phyloP scores from a whole-genome alignment of 164 flowering plant genomes.

The Houttuynia cordata region DNA sequence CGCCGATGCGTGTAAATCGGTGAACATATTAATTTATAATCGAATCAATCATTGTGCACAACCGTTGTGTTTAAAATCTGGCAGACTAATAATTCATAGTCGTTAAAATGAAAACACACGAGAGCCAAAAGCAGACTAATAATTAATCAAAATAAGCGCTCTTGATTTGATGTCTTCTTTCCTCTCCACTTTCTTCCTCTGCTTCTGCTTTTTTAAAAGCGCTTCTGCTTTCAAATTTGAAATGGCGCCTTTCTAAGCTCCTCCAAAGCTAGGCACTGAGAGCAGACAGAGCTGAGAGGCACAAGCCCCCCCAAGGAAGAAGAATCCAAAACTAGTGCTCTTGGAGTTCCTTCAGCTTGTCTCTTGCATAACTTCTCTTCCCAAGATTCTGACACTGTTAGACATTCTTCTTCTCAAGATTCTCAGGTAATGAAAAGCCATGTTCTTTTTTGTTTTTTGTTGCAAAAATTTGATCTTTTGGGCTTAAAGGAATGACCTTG shows the following conservation, averaged over 20 bases:
- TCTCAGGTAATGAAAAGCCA: not conserved
- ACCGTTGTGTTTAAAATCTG: conserved; percentile 1
- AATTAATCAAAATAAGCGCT: not conserved
- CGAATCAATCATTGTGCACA: not conserved
- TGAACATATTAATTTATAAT: too few relatives aligned
- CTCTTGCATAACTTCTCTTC: conserved; percentile 36
- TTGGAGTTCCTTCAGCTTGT: too few relatives aligned
- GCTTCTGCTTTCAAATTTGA: not conserved
- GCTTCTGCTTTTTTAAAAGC: too few relatives aligned
- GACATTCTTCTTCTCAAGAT: conserved; percentile 23
- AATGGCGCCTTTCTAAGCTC: not conserved
- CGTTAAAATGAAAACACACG: not conserved
- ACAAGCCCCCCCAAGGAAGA: not conserved
- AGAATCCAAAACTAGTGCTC: conserved; percentile 1
- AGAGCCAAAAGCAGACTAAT: not conserved
- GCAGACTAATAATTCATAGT: too few relatives aligned
- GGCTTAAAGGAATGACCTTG: too few relatives aligned
- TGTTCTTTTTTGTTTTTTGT: conserved; percentile 5
- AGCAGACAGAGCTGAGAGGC: not conserved
- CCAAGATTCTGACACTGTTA: conserved; percentile 1
- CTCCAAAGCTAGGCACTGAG: not conserved
- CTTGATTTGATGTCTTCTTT: too few relatives aligned
- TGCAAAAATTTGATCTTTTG: too few relatives aligned
- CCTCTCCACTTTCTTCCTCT: too few relatives aligned
- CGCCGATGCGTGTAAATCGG: too few relatives aligned